Percentiles rank a stretch among this genome's conserved stretches.
phyloP scores from a whole-genome alignment of 441 rosid genomes.

The Gossypium aridum region DNA sequence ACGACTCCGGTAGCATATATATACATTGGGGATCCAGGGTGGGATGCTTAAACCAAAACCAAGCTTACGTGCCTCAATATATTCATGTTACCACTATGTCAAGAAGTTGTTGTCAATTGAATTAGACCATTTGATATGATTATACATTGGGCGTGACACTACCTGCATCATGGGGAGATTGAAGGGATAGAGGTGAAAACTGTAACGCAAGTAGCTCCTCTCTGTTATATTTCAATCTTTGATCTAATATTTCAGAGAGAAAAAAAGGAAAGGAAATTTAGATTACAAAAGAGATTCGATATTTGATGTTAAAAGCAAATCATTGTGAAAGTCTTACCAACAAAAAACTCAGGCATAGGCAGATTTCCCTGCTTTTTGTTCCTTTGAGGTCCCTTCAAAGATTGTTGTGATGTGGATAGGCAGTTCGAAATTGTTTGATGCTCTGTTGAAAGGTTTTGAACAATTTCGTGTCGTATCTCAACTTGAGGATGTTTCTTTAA shows the following conservation, averaged over 20 bases:
- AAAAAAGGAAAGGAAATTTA: background rate
- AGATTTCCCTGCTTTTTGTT: slow-evolving; percentile 29
- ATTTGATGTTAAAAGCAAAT: slow-evolving; percentile 8
- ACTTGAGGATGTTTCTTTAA: slow-evolving; percentile 43
- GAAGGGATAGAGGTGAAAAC: slow-evolving; percentile 30
- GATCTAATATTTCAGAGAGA: slow-evolving; percentile 53
- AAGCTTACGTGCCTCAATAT: background rate
- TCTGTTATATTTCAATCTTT: slow-evolving; percentile 72
- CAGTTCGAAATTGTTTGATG: slow-evolving; percentile 15
- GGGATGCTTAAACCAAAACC: background rate
- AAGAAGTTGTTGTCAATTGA: background rate
- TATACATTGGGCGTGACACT: background rate
- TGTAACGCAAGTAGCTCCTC: slow-evolving; percentile 61
- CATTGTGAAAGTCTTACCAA: slow-evolving; percentile 39
- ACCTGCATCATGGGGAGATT: slow-evolving; percentile 17
- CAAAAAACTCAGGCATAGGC: slow-evolving; percentile 30
- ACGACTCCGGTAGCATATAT: background rate
- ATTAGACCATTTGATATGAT: background rate
- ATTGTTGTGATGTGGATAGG: slow-evolving; percentile 22
- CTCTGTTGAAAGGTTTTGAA: slow-evolving; percentile 17
- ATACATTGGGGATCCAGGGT: no score
- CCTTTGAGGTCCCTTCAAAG: slow-evolving; percentile 12
- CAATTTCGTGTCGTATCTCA: slow-evolving; percentile 53
- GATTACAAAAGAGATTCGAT: background rate
- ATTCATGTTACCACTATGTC: background rate